Base-by-base conservation (phyloP, 2,329 filamentous ascomycete species). In the Teratosphaeria zuluensis region DNA sequence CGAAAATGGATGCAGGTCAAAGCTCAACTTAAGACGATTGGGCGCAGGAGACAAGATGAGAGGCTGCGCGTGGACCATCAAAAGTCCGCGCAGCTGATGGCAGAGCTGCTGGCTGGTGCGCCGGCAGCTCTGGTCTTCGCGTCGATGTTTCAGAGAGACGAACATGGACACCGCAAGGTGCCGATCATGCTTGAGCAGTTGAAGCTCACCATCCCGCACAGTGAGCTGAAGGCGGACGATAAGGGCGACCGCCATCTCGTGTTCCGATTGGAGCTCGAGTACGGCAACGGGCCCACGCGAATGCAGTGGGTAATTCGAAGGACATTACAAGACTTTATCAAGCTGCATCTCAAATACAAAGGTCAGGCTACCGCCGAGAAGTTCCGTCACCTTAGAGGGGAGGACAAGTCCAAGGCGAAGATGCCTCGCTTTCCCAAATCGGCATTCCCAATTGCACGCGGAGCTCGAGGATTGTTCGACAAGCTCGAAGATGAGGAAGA, bases 231-330 rank as follows among this genome's bases (percentile, higher is more conserved):
- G 61, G 84, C 88, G 51, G 84, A 82, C 65, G 75, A 72, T 62
- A 68, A 66, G 57, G 77, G 81, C 62, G 79, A 86, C 67, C 76
- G 92, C 32, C 94, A 97, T 73, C 85, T 89, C 68, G 81, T 94
- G 8, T 96, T 97, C 73, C 87, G 87, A 52, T 92, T 99, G 58
- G 90, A 96, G 66, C 79, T 99, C 16, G 94, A 99, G 71, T 99
- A 99, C 71, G 94, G 94, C 14, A 97, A 89, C 70, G 95, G 94
- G 0, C 84, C 94, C 58, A 96, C 92, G 57, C 84, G 94, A 59
- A 97, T 99, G 95, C 90, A 89, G 70, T 99, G 94, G 94, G 87
- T 89, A 19, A 89, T 99, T 59, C 86, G 90, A 67, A 84, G 94
- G 57, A 92, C 90, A 9, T 82, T 97, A 46, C 82, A 85, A 66